phyloP scores from a whole-genome alignment of 176 grass and related monocot species.

The Triticum dicoccoides region DNA sequence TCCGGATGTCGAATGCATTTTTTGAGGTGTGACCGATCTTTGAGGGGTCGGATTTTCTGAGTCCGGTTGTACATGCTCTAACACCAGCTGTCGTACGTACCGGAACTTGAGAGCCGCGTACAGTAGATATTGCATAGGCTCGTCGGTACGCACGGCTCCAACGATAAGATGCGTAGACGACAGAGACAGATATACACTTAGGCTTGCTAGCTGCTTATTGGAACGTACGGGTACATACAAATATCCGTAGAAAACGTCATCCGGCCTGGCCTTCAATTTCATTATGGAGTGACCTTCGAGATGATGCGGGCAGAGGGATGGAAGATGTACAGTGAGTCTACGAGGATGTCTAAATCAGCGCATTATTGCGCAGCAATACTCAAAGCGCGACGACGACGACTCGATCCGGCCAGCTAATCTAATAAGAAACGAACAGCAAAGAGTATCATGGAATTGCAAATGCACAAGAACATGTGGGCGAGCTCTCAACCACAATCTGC shows the following conservation, averaged over 20 bases:
- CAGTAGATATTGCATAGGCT: too few relatives aligned
- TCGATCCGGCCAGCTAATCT: not conserved
- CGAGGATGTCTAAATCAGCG: conserved; percentile 22
- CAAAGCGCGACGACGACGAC: not conserved
- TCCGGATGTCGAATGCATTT: too few relatives aligned
- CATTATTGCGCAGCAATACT: conserved; percentile 13
- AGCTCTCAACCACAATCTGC: conserved; percentile 2
- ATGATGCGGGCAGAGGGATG: not conserved
- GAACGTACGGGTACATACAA: not conserved
- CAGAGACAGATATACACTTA: not conserved
- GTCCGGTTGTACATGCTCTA: too few relatives aligned
- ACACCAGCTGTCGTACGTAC: too few relatives aligned
- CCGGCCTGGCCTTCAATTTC: not conserved
- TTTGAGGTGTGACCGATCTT: too few relatives aligned
- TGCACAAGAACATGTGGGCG: not conserved
- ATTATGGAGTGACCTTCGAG: not conserved
- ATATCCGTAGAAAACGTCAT: not conserved
- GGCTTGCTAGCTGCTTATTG: not conserved
- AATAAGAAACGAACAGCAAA: not conserved
- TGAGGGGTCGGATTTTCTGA: too few relatives aligned
- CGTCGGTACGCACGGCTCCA: too few relatives aligned
- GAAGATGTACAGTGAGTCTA: not conserved
- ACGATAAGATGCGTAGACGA: not conserved
- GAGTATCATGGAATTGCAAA: too few relatives aligned
- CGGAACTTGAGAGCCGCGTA: too few relatives aligned